phyloP scores from a whole-genome alignment of 2,329 filamentous ascomycete genomes.

The Endoconidiophora polonica region DNA sequence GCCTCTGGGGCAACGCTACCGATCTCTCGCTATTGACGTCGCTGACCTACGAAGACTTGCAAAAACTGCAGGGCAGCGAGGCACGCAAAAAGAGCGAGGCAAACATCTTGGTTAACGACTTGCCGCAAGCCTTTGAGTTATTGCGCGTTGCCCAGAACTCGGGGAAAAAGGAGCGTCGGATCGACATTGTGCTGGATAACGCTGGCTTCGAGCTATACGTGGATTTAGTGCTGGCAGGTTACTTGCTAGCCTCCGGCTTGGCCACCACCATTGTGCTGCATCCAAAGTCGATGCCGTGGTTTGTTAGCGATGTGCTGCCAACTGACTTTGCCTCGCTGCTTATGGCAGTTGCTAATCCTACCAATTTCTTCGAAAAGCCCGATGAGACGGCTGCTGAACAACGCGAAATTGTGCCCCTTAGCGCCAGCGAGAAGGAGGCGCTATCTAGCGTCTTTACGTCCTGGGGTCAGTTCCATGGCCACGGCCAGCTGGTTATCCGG shows the following conservation, averaged over 20 bases:
- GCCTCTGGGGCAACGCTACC: slow-evolving; percentile 92
- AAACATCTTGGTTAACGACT: slow-evolving; percentile 83
- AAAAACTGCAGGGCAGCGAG: slow-evolving; percentile 81
- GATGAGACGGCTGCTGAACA: slow-evolving; percentile 38
- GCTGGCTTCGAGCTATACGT: slow-evolving; percentile 95
- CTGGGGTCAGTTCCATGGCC: slow-evolving; percentile 64
- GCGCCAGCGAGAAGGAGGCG: slow-evolving; percentile 48
- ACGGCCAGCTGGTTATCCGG: slow-evolving; percentile 68
- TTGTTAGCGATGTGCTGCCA: slow-evolving; percentile 87
- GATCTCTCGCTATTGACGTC: slow-evolving; percentile 83
- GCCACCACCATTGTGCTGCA: slow-evolving; percentile 79
- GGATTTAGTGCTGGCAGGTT: slow-evolving; percentile 81
- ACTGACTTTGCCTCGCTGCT: slow-evolving; percentile 73
- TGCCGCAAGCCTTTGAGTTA: slow-evolving; percentile 52
- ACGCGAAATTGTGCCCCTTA: slow-evolving; percentile 30
- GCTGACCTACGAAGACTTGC: slow-evolving; percentile 86
- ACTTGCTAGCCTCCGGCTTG: slow-evolving; percentile 66
- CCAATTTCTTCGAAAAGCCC: slow-evolving; percentile 59
- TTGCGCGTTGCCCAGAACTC: slow-evolving; percentile 48
- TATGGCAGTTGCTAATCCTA: slow-evolving; percentile 59
- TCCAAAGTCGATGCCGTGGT: slow-evolving; percentile 94
- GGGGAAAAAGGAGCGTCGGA: slow-evolving; percentile 25
- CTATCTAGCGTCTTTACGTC: slow-evolving; percentile 65
- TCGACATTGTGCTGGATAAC: slow-evolving; percentile 94
- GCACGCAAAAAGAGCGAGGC: slow-evolving; percentile 75